Evolutionary conservation across 2,329 filamentous ascomycete species (phyloP).

Genomic region (Aureobasidium melanogenum): DNA sequence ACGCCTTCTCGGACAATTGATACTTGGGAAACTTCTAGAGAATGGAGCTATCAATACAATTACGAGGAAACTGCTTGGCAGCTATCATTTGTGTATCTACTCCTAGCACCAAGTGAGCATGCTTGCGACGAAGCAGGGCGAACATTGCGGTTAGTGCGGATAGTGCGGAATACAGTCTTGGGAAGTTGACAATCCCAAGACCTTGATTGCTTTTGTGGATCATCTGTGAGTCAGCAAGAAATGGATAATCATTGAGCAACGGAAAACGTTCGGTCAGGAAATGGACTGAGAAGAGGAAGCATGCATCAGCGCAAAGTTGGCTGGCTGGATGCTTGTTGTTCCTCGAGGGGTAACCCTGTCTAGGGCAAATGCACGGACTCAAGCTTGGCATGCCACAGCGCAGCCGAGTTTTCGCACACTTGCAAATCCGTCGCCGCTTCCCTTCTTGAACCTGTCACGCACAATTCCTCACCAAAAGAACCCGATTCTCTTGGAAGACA

Average conservation of each 20-base stretch:
- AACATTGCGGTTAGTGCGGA: not conserved
- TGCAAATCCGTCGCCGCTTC: not conserved
- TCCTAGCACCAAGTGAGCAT: not conserved
- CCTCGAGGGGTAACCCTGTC: slow-evolving; percentile 1
- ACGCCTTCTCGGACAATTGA: not conserved
- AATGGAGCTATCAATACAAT: not conserved
- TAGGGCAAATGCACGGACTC: not conserved
- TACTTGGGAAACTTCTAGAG: not conserved
- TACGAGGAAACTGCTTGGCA: not conserved
- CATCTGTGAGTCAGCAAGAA: not conserved
- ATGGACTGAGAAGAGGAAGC: not conserved
- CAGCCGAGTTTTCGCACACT: not conserved
- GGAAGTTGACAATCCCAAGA: not conserved
- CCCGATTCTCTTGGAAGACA: slow-evolving; percentile 43
- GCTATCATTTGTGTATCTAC: not conserved
- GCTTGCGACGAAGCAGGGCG: not conserved
- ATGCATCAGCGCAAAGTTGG: not conserved
- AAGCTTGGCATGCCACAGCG: not conserved
- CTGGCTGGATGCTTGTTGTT: not conserved
- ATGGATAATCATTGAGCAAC: not conserved
- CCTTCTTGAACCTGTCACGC: not conserved
- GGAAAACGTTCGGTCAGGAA: not conserved
- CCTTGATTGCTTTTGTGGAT: not conserved
- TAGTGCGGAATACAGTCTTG: not conserved
- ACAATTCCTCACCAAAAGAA: slow-evolving; percentile 25